Conservation (phyloP, 768 basidiomycete genomes). For the Cystofilobasidium capitatum region DNA sequence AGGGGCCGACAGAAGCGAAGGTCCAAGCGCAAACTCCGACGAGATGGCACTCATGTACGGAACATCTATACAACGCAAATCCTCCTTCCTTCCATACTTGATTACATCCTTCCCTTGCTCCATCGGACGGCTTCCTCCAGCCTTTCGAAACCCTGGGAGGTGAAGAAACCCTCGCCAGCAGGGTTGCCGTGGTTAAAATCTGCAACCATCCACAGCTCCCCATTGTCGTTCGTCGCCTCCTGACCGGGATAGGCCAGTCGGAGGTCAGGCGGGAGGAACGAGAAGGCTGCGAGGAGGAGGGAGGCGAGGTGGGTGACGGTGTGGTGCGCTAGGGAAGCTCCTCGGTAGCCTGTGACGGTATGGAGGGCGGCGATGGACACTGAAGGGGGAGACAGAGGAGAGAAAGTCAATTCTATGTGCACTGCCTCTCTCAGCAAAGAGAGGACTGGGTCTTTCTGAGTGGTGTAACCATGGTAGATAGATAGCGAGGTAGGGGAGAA, state of each 20-base stretch:
- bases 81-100: too few relatives aligned
- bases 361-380: constrained; percentile 17
- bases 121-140: constrained; percentile 18
- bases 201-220: constrained; percentile 4
- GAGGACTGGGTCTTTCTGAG: neutral
- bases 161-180: constrained; percentile 8
- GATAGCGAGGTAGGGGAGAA: too few relatives aligned
- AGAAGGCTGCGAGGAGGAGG: neutral
- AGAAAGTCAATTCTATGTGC: too few relatives aligned
- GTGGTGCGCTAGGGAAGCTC: constrained; percentile 10
- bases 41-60: neutral
- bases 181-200: constrained; percentile 17
- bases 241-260: neutral
- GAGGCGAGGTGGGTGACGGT: constrained; percentile 4
- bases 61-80: too few relatives aligned
- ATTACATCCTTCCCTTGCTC: constrained; percentile 6
- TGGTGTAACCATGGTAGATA: neutral
- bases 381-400: neutral
- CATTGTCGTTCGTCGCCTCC: neutral
- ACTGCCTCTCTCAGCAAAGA: neutral
- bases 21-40: neutral
- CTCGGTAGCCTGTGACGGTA: constrained; percentile 7
- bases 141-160: neutral
- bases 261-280: neutral
- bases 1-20: neutral